Evolutionary conservation across 1,139 yeast species (phyloP), one percentile per base, ranked within the genome.

Genomic region (Diutina catenulata): DNA sequence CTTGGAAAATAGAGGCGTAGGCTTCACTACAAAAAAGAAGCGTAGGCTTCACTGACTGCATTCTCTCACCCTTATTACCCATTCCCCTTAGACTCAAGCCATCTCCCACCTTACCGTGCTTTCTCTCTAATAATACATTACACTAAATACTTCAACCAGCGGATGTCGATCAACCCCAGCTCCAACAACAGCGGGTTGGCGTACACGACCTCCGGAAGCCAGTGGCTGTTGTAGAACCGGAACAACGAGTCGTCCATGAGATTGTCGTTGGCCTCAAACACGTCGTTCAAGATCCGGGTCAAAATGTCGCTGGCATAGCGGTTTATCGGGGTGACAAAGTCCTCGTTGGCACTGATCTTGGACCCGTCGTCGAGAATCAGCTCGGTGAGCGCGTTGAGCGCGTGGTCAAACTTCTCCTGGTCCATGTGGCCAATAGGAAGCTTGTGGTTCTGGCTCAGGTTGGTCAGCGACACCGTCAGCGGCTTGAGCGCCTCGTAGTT

Each of bases 171-270:
- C 39, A 64, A 50, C 4, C 60, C 64, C 24, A 50, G 50, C 39
- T 62, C 68, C 25, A 67, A 49, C 37, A 67, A 55, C 13, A 62
- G 53, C 2, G 73, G 73, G 41, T 67, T 67, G 37, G 66, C 56
- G 42, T 60, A 65, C 10, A 66, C 56, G 42, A 63, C 47, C 16
- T 60, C 67, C 13, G 68, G 65, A 36, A 67, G 49, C 73, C 73
- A 67, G 41, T 53, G 52, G 37, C 53, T 51, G 43, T 66, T 67
- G 49, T 63, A 60, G 40, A 63, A 50, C 33, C 63, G 51, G 49
- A 66, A 66, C n/a, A 59, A 47, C 39, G 51, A 49, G 25, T 55
- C 53, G 36, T 52, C 51, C n/a, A 48, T 50, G 11, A 48, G 53
- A 7, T 51, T 53, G 2, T 51, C 45, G 37, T 55, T 54, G 21